Evolutionary conservation across 2,329 filamentous ascomycete genomes (phyloP).

Genomic region (Fusarium burgessii): DNA sequence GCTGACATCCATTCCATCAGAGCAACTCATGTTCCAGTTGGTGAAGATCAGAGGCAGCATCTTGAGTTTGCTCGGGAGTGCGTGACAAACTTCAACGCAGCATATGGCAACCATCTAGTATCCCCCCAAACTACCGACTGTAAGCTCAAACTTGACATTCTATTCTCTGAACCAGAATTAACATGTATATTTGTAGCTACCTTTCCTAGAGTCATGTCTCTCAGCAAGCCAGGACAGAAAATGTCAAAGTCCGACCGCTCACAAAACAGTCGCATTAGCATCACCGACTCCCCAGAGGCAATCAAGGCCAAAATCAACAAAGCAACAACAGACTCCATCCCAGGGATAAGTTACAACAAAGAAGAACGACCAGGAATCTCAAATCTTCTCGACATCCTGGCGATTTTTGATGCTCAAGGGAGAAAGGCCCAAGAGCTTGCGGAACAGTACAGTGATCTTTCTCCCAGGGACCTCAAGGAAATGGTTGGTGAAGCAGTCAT

Average conservation of each 20-base stretch:
- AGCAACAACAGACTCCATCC: conserved; percentile 80
- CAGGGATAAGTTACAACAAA: conserved; percentile 79
- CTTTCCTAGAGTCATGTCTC: conserved; percentile 88
- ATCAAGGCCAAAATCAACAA: conserved; percentile 77
- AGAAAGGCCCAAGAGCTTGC: conserved; percentile 58
- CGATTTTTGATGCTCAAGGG: conserved; percentile 68
- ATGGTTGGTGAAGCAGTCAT: conserved; percentile 70
- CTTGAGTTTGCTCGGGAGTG: conserved; percentile 92
- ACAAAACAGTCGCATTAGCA: conserved; percentile 80
- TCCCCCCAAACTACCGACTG: conserved; percentile 79
- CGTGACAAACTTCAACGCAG: conserved; percentile 86
- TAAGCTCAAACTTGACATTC: conserved; percentile 50
- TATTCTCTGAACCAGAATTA: not conserved
- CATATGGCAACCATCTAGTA: conserved; percentile 73
- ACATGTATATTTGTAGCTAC: conserved; percentile 64
- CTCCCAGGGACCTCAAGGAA: conserved; percentile 58
- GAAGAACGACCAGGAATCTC: conserved; percentile 80
- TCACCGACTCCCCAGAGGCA: conserved; percentile 75
- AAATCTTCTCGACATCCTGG: conserved; percentile 86
- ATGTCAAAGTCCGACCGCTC: conserved; percentile 93
- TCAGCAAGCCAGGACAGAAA: conserved; percentile 80
- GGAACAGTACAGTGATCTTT: conserved; percentile 52
- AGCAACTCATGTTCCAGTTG: conserved; percentile 94
- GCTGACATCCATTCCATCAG: conserved; percentile 53
- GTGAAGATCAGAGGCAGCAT: conserved; percentile 95